phyloP scores from a whole-genome alignment of 2,329 filamentous ascomycete genomes.

The Aspergillus unguis region DNA sequence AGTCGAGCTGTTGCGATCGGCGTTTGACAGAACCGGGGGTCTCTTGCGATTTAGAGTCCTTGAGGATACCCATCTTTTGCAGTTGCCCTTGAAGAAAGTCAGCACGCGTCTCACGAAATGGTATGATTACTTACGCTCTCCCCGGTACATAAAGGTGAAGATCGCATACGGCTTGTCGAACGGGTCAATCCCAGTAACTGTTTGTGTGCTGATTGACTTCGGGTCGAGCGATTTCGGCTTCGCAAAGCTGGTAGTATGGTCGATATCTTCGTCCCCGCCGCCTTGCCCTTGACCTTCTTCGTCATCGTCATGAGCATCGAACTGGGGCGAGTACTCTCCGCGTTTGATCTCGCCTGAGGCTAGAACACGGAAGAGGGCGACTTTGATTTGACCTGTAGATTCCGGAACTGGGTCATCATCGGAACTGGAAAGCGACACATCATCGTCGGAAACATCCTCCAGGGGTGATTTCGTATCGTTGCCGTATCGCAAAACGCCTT shows the following conservation, averaged over 20 bases:
- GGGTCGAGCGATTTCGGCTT: conserved; percentile 95
- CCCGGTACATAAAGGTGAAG: conserved; percentile 97
- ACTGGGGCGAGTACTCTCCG: conserved; percentile 96
- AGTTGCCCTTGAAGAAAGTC: conserved; percentile 66
- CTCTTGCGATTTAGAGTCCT: conserved; percentile 60
- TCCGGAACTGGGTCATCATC: conserved; percentile 86
- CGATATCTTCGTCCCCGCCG: conserved; percentile 71
- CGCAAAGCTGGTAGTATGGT: conserved; percentile 96
- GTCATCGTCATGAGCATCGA: conserved; percentile 93
- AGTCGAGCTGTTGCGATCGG: conserved; percentile 78
- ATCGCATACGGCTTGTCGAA: conserved; percentile 94
- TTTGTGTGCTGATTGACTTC: conserved; percentile 97
- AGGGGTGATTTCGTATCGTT: conserved; percentile 71
- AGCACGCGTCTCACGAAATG: background rate
- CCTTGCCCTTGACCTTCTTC: conserved; percentile 63
- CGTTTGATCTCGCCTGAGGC: conserved; percentile 97
- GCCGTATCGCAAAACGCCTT: conserved; percentile 74
- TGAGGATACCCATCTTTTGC: conserved; percentile 89
- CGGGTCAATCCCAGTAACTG: conserved; percentile 95
- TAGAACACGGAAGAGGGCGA: conserved; percentile 90
- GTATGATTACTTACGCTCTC: conserved; percentile 68
- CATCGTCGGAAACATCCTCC: conserved; percentile 69
- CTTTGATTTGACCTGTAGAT: conserved; percentile 95
- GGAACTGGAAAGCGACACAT: conserved; percentile 64
- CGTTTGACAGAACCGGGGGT: conserved; percentile 66